Base-by-base conservation (phyloP, 768 basidiomycete species). In the Mycena alexandri region DNA sequence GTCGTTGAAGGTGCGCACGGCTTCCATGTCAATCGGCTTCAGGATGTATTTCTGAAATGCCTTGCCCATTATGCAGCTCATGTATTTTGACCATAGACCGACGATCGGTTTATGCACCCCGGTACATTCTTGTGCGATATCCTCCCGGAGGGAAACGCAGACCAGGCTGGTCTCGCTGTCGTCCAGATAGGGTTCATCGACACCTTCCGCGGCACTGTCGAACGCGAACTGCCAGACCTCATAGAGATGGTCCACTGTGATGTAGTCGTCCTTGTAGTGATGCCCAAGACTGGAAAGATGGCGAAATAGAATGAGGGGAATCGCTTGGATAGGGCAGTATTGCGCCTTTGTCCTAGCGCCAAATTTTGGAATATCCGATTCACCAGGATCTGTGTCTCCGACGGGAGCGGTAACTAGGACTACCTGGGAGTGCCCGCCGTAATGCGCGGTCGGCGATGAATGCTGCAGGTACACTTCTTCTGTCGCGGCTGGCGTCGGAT, bases 71-170 rank as follows among this genome's bases (percentile, higher is more conserved):
- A 47, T 47, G 46, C 46, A 47, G 46, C 46, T n/a, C 46, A 47
- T 47, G 46, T 47, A 47, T 5, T 16, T 47, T 47, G 46, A 47
- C 46, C 46, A 47, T 10, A 47, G 46, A 19, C 10, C 22, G 46
- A 47, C 46, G 46, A 47, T 47, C 46, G 46, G 10, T 47, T 22
- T 47, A 47, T 47, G 46, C 46, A 47, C 46, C 46, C 46, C 46
- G 46, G 46, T 47, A 47, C 46, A 47, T 47, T 47, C 46, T 47
- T 47, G 46, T 47, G 46, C 46, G 46, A 47, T 47, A 47, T 47
- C 46, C 46, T 47, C 46, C 46, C 46, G 46, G 46, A 47, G 46
- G 46, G 46, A 47, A 47, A 47, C 46, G n/a, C 46, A 47, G 46
- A 47, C 46, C 46, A 47, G 46, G 46, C 46, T 47, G 19, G 46